These are phyloP conservation scores for Isatis tinctoria DNA, from an alignment of 345 rosid species.

Conservation along the genomic window DNA sequence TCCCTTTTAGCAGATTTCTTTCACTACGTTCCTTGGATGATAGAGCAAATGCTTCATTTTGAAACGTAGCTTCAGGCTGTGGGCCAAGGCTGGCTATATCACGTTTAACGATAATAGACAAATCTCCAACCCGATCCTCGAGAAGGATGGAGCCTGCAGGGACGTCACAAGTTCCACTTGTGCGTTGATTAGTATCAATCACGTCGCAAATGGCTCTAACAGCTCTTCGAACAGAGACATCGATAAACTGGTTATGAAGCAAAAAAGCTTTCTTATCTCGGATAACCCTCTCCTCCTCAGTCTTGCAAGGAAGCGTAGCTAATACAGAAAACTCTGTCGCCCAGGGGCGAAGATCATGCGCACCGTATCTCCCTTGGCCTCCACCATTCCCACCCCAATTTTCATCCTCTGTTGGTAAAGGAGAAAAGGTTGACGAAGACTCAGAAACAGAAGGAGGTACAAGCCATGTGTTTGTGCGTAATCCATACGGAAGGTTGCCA, in stretches of 20 bases:
- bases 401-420: constrained; percentile 79
- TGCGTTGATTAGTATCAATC: constrained; percentile 33
- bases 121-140: constrained; percentile 72
- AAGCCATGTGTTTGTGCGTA: constrained; percentile 91
- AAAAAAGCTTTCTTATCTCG: constrained; percentile 85
- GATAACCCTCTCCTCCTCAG: constrained; percentile 85
- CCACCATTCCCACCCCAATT: constrained; percentile 93
- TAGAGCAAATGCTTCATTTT: constrained; percentile 46
- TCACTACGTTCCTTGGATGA: constrained; percentile 51
- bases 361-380: constrained; percentile 68
- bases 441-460: constrained; percentile 70
- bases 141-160: constrained; percentile 34
- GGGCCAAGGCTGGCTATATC: constrained; percentile 47
- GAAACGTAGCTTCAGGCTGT: constrained; percentile 37
- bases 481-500: constrained; percentile 92
- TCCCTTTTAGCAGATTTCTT: constrained; percentile 81
- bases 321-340: constrained; percentile 75
- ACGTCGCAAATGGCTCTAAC: constrained; percentile 50
- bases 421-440: constrained; percentile 51
- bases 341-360: constrained; percentile 68
- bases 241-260: constrained; percentile 78
- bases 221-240: constrained; percentile 71
- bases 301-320: constrained; percentile 82
- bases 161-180: constrained; percentile 18
- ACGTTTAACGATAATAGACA: constrained; percentile 55